These are phyloP conservation scores for Sordariomycetes sp. DNA, from an alignment of 2,329 filamentous ascomycete genomes.

Conservation along the genomic window DNA sequence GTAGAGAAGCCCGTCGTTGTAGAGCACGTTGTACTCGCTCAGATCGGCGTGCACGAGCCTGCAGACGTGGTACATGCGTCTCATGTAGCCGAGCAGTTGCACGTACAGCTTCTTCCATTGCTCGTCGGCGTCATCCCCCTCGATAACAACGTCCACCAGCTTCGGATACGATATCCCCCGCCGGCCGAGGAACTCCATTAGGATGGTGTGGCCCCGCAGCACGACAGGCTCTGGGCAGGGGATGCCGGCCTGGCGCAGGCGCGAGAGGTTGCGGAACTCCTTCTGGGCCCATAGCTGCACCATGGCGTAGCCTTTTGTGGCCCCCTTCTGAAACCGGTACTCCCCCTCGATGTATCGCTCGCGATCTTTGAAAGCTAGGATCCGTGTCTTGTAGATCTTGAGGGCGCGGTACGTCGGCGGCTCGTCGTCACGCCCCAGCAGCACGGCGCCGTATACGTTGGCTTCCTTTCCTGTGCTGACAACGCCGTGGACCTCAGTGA, in stretches of 20 bases:
- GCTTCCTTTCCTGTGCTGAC: conserved; percentile 96
- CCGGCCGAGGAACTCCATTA: conserved; percentile 85
- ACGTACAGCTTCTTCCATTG: conserved; percentile 74
- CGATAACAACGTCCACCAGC: conserved; percentile 73
- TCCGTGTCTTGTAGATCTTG: conserved; percentile 98
- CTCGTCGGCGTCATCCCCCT: conserved; percentile 54
- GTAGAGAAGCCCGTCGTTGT: conserved; percentile 71
- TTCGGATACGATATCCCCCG: conserved; percentile 83
- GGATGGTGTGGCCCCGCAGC: conserved; percentile 85
- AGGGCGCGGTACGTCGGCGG: conserved; percentile 60
- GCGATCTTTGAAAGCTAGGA: conserved; percentile 94
- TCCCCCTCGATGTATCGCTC: conserved; percentile 94
- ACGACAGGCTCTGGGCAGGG: conserved; percentile 83
- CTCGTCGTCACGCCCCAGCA: conserved; percentile 43
- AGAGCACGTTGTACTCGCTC: conserved; percentile 96
- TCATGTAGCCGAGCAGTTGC: conserved; percentile 80
- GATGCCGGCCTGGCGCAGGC: conserved; percentile 75
- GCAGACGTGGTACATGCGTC: conserved; percentile 85
- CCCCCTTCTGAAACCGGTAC: conserved; percentile 70
- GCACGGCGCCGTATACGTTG: conserved; percentile 89
- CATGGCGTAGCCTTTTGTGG: conserved; percentile 96
- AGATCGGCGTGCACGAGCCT: conserved; percentile 89
- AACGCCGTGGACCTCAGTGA: conserved; percentile 89
- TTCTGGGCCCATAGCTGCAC: conserved; percentile 99
- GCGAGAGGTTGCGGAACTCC: conserved; percentile 86